phyloP scores from a whole-genome alignment of 768 basidiomycete species.

The Amanita phalloides region DNA sequence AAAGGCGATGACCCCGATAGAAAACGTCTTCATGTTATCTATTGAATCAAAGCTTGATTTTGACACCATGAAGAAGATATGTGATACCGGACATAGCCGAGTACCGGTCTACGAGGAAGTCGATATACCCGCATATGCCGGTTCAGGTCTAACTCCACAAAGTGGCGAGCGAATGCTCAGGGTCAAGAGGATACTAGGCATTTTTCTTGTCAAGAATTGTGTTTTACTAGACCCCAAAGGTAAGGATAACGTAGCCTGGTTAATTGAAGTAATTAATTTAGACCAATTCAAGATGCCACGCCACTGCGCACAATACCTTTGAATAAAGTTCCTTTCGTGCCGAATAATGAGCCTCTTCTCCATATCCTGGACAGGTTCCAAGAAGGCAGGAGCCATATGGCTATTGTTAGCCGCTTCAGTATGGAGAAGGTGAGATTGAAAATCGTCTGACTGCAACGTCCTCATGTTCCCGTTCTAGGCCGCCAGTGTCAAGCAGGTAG shows the following conservation, averaged over 20 bases:
- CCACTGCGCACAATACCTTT: constrained; percentile 77
- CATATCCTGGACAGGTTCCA: constrained; percentile 84
- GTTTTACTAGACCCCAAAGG: constrained; percentile 82
- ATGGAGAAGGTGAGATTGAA: constrained; percentile 36
- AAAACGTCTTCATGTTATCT: constrained; percentile 78
- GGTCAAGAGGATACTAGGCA: constrained; percentile 78
- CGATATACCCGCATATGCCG: constrained; percentile 40
- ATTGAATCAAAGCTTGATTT: constrained; percentile 80
- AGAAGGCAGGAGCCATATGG: constrained; percentile 87
- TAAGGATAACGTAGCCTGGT: constrained; percentile 12
- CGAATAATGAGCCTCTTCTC: constrained; percentile 76
- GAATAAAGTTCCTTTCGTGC: constrained; percentile 80
- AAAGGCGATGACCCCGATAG: constrained; percentile 75
- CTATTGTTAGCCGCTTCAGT: constrained; percentile 74
- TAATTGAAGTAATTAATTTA: background rate
- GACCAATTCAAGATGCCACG: constrained; percentile 46
- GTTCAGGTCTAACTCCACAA: constrained; percentile 10
- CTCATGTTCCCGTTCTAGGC: constrained; percentile 24
- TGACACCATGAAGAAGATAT: constrained; percentile 65
- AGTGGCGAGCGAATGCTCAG: constrained; percentile 23
- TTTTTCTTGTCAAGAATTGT: constrained; percentile 83
- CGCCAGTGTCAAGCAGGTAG: constrained; percentile 73
- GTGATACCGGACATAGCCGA: constrained; percentile 72
- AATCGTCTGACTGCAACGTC: background rate
- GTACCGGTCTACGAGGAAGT: constrained; percentile 78